Base-by-base conservation (phyloP, 805 yeast genomes). In the Nakazawaea wickerhamii region DNA sequence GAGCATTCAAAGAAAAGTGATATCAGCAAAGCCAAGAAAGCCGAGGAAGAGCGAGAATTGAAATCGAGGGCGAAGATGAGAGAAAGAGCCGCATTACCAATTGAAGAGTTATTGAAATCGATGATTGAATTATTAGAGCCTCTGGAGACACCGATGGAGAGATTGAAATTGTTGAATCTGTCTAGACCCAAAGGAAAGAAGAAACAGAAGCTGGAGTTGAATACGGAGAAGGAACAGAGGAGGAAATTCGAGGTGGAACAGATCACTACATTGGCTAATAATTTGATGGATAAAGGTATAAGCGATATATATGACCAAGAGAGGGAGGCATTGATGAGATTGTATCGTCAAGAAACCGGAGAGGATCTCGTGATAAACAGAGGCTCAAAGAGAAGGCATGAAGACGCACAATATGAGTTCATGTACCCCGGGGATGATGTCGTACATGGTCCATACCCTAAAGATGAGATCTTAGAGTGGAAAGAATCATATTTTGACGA, bases 61-160 rank as follows among this genome's bases (percentile, higher is more conserved):
- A 44, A 46, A 20, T 65, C 64, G 41, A 61, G 55, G 47, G 45
- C 40, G 22, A 58, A 54, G 49, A 50, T 57, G 41, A 50, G 52
- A 14, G 60, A 59, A 8, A 52, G 47, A 22, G 48, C 47, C 35
- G 21, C 49, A 40, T 38, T 49, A 26, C 27, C 48, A 48, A 37
- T 40, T 36, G 54, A 55, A 17, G 51, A 51, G 3, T 44, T 64
- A 13, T 37, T 68, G 36, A 44, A 36, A 5, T 48, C 50, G 1
- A 50, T 81, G n/a, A 69, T 80, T 3, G 56, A 45, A 1, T n/a
- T 53, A 1, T 54, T 82, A 30, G 73, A 78, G 36, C 78, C 83
- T 0, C 79, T 74, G 3, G 89, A 82, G 52, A 70, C 79, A 0
- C 71, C 81, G 2, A 48, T 75, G 55, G 86, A 81, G 51, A 73